These are phyloP conservation scores for Pisolithus microcarpus DNA, from an alignment of 768 basidiomycete genomes.

Conservation along the genomic window DNA sequence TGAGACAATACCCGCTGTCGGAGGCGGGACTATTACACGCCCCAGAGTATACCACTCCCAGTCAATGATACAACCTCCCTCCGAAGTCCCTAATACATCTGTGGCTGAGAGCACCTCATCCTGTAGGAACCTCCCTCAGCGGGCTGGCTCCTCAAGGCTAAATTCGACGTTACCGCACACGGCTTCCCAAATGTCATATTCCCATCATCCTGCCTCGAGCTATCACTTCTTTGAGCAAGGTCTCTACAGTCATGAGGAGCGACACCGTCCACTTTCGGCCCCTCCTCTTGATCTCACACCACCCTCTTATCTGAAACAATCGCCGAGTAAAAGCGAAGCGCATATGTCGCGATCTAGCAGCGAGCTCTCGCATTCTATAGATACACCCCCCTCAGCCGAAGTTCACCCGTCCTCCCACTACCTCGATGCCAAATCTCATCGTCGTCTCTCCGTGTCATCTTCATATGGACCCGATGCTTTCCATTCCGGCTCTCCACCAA, in stretches of 20 bases:
- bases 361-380: slow-evolving; percentile 36
- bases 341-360: slow-evolving; percentile 43
- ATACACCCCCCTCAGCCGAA: slow-evolving; percentile 39
- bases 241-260: not conserved
- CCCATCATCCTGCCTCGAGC: slow-evolving; percentile 19
- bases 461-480: slow-evolving; percentile 30
- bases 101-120: slow-evolving; percentile 85
- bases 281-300: slow-evolving; percentile 1
- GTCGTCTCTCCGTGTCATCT: slow-evolving; percentile 31
- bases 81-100: slow-evolving; percentile 12
- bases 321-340: slow-evolving; percentile 47
- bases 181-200: slow-evolving; percentile 6
- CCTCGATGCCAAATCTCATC: slow-evolving; percentile 16
- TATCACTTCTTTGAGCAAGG: slow-evolving; percentile 10
- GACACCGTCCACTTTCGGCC: slow-evolving; percentile 11
- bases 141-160: slow-evolving; percentile 7
- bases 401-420: slow-evolving; percentile 12
- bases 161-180: slow-evolving; percentile 4
- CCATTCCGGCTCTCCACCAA: slow-evolving; percentile 29
- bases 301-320: slow-evolving; percentile 9
- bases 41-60: slow-evolving; percentile 85
- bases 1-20: slow-evolving; percentile 87
- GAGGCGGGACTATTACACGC: slow-evolving; percentile 80
- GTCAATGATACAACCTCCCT: slow-evolving; percentile 55
- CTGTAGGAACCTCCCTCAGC: slow-evolving; percentile 57